Evolutionary conservation across 2,329 filamentous ascomycete genomes (phyloP).

Genomic region (Atkinsonella texensis): DNA sequence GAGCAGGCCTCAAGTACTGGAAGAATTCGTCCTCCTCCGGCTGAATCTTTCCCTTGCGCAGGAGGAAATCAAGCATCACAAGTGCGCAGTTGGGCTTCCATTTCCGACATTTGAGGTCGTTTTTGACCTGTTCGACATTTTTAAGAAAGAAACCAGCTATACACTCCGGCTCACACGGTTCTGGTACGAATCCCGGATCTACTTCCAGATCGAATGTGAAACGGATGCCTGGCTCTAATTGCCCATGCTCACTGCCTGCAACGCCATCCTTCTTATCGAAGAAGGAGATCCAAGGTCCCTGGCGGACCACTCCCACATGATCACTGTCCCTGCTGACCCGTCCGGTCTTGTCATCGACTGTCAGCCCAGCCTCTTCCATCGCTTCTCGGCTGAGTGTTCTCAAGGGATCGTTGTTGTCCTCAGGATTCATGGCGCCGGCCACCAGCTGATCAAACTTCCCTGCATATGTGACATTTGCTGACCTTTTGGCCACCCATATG

Average conservation of each 20-base stretch:
- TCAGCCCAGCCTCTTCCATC: conserved; percentile 21
- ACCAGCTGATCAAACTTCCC: conserved; percentile 25
- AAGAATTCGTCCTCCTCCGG: conserved; percentile 14
- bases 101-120: conserved; percentile 11
- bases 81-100: conserved; percentile 30
- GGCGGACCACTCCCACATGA: conserved; percentile 13
- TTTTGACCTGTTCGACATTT: conserved; percentile 18
- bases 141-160: conserved; percentile 19
- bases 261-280: conserved; percentile 21
- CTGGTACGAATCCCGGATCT: conserved; percentile 11
- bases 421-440: conserved; percentile 22
- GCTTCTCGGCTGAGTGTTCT: conserved; percentile 21
- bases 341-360: conserved; percentile 13
- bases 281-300: conserved; percentile 19
- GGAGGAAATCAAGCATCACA: conserved; percentile 26
- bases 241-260: conserved; percentile 19
- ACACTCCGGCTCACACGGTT: conserved; percentile 14
- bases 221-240: conserved; percentile 26
- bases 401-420: conserved; percentile 16
- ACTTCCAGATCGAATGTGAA: conserved; percentile 25
- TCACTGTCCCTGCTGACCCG: conserved; percentile 9
- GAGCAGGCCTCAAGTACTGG: conserved; percentile 10
- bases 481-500: conserved; percentile 24
- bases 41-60: conserved; percentile 17
- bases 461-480: conserved; percentile 18